Percentiles rank a stretch among this genome's conserved stretches.
Evolutionary conservation across 106 monocot genomes (phyloP).

Genomic region (Dendrobium chrysotoxum): DNA sequence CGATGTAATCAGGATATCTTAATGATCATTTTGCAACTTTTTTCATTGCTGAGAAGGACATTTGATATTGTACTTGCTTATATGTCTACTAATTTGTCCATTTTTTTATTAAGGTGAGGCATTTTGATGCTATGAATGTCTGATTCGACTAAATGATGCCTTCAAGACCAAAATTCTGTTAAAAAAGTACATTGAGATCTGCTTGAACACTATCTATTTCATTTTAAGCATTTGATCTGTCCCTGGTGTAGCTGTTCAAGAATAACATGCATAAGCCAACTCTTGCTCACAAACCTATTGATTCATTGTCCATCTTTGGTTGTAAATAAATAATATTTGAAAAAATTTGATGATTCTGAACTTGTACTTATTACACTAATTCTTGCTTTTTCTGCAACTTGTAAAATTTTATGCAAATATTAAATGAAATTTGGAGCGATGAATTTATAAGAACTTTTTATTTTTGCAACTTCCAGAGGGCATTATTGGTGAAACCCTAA

Average conservation of each 20-base stretch:
- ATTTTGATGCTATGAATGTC: too few relatives aligned
- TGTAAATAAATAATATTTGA: neutral
- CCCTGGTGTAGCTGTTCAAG: neutral
- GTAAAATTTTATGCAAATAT: neutral
- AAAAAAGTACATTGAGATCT: neutral
- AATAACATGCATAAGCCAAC: neutral
- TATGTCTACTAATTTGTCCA: too few relatives aligned
- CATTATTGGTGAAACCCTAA: conserved; percentile 8
- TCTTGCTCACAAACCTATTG: neutral
- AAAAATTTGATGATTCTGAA: neutral
- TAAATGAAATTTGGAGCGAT: neutral
- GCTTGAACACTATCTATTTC: neutral
- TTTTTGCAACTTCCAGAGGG: conserved; percentile 3
- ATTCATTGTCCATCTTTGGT: neutral
- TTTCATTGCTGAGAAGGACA: too few relatives aligned
- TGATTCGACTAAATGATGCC: too few relatives aligned
- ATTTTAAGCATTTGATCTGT: neutral
- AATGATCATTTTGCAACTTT: too few relatives aligned
- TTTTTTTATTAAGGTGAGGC: too few relatives aligned
- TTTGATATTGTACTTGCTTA: too few relatives aligned
- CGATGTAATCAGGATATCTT: too few relatives aligned
- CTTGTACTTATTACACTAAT: neutral
- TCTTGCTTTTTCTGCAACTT: neutral
- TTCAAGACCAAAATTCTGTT: neutral
- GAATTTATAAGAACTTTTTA: neutral